Evolutionary conservation across 371 early-diverging fungal species (phyloP).

Genomic region (Conidiobolus incongruus): DNA sequence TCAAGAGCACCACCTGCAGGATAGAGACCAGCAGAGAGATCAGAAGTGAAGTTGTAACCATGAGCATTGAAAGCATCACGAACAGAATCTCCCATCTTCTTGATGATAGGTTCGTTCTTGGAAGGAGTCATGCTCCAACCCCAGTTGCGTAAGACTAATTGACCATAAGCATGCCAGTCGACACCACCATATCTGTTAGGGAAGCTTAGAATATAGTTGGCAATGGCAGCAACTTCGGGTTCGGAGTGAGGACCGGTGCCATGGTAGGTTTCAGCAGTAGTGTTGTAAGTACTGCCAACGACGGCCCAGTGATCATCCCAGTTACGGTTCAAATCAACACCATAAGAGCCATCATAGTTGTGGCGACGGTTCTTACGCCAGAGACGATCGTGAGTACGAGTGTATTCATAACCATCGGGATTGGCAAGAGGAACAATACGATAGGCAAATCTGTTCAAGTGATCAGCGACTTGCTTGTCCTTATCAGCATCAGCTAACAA

Average conservation of each 20-base stretch:
- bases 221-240: slow-evolving; percentile 24
- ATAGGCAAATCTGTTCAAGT: slow-evolving; percentile 17
- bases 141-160: slow-evolving; percentile 16
- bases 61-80: no score
- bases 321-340: no score
- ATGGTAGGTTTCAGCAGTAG: slow-evolving; percentile 25
- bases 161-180: slow-evolving; percentile 28
- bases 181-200: slow-evolving; percentile 23
- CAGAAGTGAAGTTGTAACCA: no score
- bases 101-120: slow-evolving; percentile 8
- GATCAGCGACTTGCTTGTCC: background rate
- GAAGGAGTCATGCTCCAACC: slow-evolving; percentile 15
- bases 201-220: slow-evolving; percentile 15
- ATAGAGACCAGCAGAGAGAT: no score
- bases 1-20: slow-evolving; percentile 4
- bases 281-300: no score
- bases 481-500: background rate
- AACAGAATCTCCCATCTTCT: background rate
- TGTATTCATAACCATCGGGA: no score
- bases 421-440: slow-evolving; percentile 24
- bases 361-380: no score
- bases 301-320: no score
- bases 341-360: no score
- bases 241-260: slow-evolving; percentile 24
- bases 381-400: no score